These are phyloP conservation scores for Yamadazyma sp. DNA, from an alignment of 805 yeast species.

Conservation along the genomic window DNA sequence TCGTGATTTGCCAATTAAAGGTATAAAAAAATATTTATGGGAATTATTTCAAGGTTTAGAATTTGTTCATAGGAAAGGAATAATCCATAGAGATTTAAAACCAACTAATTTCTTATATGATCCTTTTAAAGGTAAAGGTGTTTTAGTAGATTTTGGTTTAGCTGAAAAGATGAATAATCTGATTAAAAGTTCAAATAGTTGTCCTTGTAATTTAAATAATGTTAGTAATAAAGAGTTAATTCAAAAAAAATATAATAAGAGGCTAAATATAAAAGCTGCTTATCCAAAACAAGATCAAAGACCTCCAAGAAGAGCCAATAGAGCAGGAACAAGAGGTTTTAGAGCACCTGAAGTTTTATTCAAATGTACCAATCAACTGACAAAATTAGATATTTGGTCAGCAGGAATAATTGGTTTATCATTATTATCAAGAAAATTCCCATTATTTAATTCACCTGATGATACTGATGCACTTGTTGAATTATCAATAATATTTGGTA, in stretches of 20 bases:
- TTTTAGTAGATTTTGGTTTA: constrained; percentile 86
- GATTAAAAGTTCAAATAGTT: constrained; percentile 27
- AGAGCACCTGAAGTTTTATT: constrained; percentile 91
- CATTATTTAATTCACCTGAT: constrained; percentile 90
- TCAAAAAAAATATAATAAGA: constrained; percentile 15
- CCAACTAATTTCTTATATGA: constrained; percentile 70
- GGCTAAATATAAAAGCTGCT: constrained; percentile 43
- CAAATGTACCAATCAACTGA: constrained; percentile 79
- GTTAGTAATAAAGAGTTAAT: constrained; percentile 8
- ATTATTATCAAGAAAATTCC: constrained; percentile 75
- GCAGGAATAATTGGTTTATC: constrained; percentile 87
- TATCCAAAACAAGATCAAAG: constrained; percentile 85
- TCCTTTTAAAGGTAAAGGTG: constrained; percentile 67
- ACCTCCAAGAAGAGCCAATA: constrained; percentile 87
- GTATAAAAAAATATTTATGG: constrained; percentile 76
- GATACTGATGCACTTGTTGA: constrained; percentile 91
- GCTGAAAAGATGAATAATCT: constrained; percentile 55
- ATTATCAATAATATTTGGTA: constrained; percentile 76
- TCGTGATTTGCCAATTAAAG: constrained; percentile 72
- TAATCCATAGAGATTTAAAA: constrained; percentile 43
- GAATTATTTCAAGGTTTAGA: constrained; percentile 75
- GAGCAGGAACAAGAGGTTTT: constrained; percentile 96
- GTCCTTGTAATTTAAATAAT: constrained; percentile 49
- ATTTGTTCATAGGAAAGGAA: constrained; percentile 48
- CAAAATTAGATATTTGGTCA: constrained; percentile 87